A percentile compares a stretch with the other conserved stretches of the same genome.
Conservation (phyloP, 192 early-diverging fungal species). For the Coemansia guatemalensis region DNA sequence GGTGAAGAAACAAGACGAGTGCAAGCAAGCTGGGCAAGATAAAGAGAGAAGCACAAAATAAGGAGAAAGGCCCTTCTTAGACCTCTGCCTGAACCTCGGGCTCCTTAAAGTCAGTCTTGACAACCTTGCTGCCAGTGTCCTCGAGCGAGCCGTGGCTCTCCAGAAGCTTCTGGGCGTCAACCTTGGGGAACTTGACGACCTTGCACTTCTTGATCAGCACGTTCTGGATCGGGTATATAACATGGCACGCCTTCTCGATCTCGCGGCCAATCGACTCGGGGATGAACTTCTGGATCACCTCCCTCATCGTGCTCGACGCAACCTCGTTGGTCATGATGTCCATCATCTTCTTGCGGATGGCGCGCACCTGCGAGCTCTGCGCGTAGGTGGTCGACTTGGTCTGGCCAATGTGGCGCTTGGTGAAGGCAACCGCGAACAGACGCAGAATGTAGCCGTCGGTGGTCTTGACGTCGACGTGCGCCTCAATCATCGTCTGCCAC, state of each 20-base stretch:
- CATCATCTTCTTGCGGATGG: slow-evolving; percentile 99
- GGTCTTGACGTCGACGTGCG: slow-evolving; percentile 99
- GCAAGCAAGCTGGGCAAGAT: neutral
- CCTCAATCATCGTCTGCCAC: slow-evolving; percentile 99
- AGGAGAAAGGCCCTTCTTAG: slow-evolving; percentile 33
- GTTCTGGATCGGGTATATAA: slow-evolving; percentile 98
- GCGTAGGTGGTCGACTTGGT: slow-evolving; percentile 98
- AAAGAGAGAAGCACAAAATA: slow-evolving; percentile 13
- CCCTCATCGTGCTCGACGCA: slow-evolving; percentile 86
- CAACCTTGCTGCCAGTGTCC: slow-evolving; percentile 73
- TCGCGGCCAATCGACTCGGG: slow-evolving; percentile 96
- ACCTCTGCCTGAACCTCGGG: slow-evolving; percentile 68
- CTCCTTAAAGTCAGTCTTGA: slow-evolving; percentile 89
- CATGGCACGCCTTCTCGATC: slow-evolving; percentile 96
- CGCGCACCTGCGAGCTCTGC: slow-evolving; percentile 92
- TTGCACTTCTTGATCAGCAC: slow-evolving; percentile 97
- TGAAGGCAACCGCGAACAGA: slow-evolving; percentile 97
- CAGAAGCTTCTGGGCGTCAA: slow-evolving; percentile 93
- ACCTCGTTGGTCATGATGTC: slow-evolving; percentile 94
- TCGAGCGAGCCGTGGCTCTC: slow-evolving; percentile 90
- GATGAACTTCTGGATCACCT: slow-evolving; percentile 94
- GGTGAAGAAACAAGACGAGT: neutral
- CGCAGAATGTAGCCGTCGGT: slow-evolving; percentile 99
- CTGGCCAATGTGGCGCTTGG: slow-evolving; percentile 91
- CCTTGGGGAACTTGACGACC: slow-evolving; percentile 97